Evolutionary conservation across 805 yeast species (phyloP), one percentile per base, ranked within the genome.

Genomic region (Ogataea methanolica): DNA sequence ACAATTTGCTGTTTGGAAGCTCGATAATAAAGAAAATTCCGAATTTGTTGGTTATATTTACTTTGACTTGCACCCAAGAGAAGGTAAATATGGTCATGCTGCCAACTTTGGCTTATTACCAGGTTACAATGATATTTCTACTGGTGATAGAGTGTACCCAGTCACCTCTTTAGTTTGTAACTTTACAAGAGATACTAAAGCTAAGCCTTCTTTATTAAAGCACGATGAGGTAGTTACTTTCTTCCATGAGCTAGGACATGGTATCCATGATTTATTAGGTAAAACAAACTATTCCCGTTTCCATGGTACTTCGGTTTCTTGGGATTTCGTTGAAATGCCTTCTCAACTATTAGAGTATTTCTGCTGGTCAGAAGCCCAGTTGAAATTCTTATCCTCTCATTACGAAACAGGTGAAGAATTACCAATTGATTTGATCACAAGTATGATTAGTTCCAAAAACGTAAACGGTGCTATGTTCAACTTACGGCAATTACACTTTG

Each of bases 291-390:
- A 77, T 54, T 74, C 85, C 2, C 74, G 83, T 52, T 88, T 87
- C 67, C 85, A 80, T 60, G 96, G 96, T 21, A 83, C 91, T 31
- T 72, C 78, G 36, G 92, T 86, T 40, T 80, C 85, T 36, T 75
- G 94, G 76, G 96, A 88, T 68, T 88, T 88, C 68, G 96, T 88
- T 43, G 96, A 88, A 67, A 88, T 92, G 49, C 96, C 96, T 26
- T 88, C 96, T 1, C 96, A 88, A 69, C 79, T 88, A 82, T 72
- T 88, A 57, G 96, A 88, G 66, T 85, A 80, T 65, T 88, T 94
- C 88, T 84, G 91, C 36, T 88, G 96, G 96, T 77, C 83, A 45
- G 74, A 74, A 45, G 68, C 73, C 36, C 83, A 81, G 64, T 70
- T 88, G 53, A 75, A 71, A 55, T 60, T 62, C 9, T 67, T 88